These are phyloP conservation scores for Protomyces inouyei DNA, from an alignment of 1,139 yeast genomes.

Conservation along the genomic window DNA sequence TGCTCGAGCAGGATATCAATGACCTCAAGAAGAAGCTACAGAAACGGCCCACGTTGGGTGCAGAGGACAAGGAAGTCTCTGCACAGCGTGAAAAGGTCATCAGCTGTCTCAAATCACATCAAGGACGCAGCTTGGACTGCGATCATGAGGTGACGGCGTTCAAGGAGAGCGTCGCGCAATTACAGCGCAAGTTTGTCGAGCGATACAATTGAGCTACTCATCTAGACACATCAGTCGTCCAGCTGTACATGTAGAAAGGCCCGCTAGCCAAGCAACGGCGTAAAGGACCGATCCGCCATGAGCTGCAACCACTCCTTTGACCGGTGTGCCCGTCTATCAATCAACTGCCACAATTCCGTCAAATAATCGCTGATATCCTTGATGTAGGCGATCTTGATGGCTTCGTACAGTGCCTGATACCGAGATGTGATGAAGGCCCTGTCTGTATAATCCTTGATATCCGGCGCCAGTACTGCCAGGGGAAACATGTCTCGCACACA, in stretches of 20 bases:
- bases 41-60: slow-evolving; percentile 1
- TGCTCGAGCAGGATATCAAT: slow-evolving; percentile 20
- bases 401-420: background rate
- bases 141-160: slow-evolving; percentile 77
- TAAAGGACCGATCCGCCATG: background rate
- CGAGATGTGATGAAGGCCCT: background rate
- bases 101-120: slow-evolving; percentile 62
- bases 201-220: slow-evolving; percentile 1
- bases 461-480: background rate
- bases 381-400: background rate
- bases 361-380: background rate
- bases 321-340: background rate
- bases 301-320: background rate
- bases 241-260: background rate
- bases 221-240: too few species aligned
- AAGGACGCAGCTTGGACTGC: slow-evolving; percentile 73
- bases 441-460: background rate
- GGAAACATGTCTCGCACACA: background rate
- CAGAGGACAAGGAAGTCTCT: slow-evolving; percentile 46
- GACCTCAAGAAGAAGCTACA: slow-evolving; percentile 17
- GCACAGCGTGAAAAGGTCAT: slow-evolving; percentile 45
- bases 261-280: background rate
- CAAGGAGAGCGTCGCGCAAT: slow-evolving; percentile 40
- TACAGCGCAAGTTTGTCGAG: slow-evolving; percentile 18
- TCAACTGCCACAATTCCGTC: background rate